These are phyloP conservation scores for Heritiera littoralis DNA, from an alignment of 345 rosid genomes.

Conservation along the genomic window DNA sequence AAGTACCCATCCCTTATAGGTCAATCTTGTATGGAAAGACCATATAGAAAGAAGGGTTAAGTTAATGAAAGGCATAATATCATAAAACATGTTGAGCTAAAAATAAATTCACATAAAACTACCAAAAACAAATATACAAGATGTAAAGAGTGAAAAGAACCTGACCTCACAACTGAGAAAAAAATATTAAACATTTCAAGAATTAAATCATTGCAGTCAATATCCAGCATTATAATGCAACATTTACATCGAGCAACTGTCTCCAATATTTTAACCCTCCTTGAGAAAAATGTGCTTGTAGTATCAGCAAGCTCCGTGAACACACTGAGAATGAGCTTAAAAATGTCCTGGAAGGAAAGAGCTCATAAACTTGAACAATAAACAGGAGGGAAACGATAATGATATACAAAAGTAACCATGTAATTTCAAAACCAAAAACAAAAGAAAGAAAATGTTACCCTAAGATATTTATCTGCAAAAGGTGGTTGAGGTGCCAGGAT, in stretches of 20 bases:
- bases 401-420: neutral
- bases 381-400: neutral
- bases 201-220: slow-evolving; percentile 62
- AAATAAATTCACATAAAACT: neutral
- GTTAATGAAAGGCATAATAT: slow-evolving; percentile 14
- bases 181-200: slow-evolving; percentile 71
- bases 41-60: neutral
- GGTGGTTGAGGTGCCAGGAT: slow-evolving; percentile 84
- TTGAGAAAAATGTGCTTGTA: slow-evolving; percentile 65
- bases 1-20: neutral
- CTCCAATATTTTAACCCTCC: slow-evolving; percentile 83
- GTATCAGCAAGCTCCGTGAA: slow-evolving; percentile 75
- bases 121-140: neutral
- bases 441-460: slow-evolving; percentile 36
- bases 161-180: slow-evolving; percentile 77
- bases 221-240: slow-evolving; percentile 75
- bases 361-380: neutral
- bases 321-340: slow-evolving; percentile 56
- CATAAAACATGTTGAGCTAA: neutral
- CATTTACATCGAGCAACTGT: slow-evolving; percentile 70
- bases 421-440: neutral
- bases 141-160: slow-evolving; percentile 19
- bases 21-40: neutral
- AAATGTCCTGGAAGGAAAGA: slow-evolving; percentile 60
- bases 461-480: slow-evolving; percentile 68